A percentile compares a stretch with the other conserved stretches of the same genome.
phyloP scores from a whole-genome alignment of 306 rosid species.

The Pterocarpus macrocarpus region DNA sequence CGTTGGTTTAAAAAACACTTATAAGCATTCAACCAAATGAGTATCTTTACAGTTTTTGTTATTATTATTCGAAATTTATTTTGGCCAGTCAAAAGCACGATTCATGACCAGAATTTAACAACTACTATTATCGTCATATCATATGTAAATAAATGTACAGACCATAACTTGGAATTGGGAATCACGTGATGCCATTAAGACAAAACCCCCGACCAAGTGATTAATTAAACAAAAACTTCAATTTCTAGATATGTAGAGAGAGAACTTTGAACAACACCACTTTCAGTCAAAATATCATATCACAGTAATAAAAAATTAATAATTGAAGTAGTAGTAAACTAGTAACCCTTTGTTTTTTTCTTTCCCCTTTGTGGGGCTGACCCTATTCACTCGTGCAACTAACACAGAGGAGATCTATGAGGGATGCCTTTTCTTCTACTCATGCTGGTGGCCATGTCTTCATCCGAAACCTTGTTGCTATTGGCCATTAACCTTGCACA shows the following conservation, averaged over 20 bases:
- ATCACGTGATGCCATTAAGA: slow-evolving; percentile 98
- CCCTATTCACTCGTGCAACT: slow-evolving; percentile 24
- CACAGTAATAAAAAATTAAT: slow-evolving; percentile 31
- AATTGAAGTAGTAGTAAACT: slow-evolving; percentile 30
- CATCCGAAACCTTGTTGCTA: slow-evolving; percentile 69
- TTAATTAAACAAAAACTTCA: slow-evolving; percentile 68
- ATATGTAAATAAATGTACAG: slow-evolving; percentile 47
- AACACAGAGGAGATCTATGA: slow-evolving; percentile 93
- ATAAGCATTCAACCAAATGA: background rate
- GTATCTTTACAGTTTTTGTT: background rate
- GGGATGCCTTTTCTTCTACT: slow-evolving; percentile 97
- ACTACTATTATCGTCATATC: slow-evolving; percentile 38
- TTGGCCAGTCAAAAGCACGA: slow-evolving; percentile 46
- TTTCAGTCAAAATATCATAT: slow-evolving; percentile 65
- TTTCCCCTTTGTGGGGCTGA: background rate
- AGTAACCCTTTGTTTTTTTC: background rate
- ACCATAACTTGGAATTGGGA: slow-evolving; percentile 94
- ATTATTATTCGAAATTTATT: background rate
- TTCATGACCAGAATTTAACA: slow-evolving; percentile 46
- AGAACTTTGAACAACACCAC: slow-evolving; percentile 60
- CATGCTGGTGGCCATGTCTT: slow-evolving; percentile 83
- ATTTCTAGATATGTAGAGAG: slow-evolving; percentile 50
- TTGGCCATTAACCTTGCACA: slow-evolving; percentile 71
- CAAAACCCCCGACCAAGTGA: slow-evolving; percentile 99
- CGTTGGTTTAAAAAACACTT: background rate